Base-by-base conservation (phyloP, 2,329 filamentous ascomycete genomes). In the Cladophialophora carrionii region DNA sequence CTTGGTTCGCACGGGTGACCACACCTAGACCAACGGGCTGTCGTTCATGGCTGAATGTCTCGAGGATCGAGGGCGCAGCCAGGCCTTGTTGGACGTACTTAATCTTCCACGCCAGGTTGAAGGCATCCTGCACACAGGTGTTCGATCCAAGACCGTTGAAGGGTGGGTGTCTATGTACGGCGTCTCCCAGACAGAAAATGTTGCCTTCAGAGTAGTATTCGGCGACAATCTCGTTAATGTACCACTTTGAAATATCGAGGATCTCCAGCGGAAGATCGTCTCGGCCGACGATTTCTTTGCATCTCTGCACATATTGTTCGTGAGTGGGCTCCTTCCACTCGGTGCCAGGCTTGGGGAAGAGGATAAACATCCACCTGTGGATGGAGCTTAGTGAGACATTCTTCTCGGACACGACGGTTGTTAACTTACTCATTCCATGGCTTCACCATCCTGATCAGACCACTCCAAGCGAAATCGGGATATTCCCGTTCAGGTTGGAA, bases 1-100 rank as follows among this genome's bases (percentile, higher is more conserved):
- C 82, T 68, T 86, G 78, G 71, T 88, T 88, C 8, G 86, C 85
- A 2, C 85, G 79, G 4, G 78, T 79, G 66, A 92, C 90, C 0
- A 76, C 75, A 4, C 73, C 70, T 17, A 70, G 64, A 3, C 75
- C 77, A 6, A 78, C 67, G 0, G 75, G 75, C 12, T 73, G 71
- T n/a, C 76, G 73, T 64, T 78, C 77, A 14, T 61, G 63, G 43
- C 75, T 73, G 67, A 77, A 78, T 10, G 71, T 76, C 20, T 72
- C 64, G 1, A 77, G 71, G 4, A 77, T 64, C 1, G 43, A 22
- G 6, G 73, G 68, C 10, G 65, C 71, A 17, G 71, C 71, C 3
- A 77, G 68, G 5, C 80, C 79, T 26, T 71, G 67, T 12, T 75
- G 51, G 6, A 71, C 74, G 17, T 75, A 67, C 17, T 71, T 71